Conservation (phyloP, 192 early-diverging fungal species). For the Backusella parvicylindrica region DNA sequence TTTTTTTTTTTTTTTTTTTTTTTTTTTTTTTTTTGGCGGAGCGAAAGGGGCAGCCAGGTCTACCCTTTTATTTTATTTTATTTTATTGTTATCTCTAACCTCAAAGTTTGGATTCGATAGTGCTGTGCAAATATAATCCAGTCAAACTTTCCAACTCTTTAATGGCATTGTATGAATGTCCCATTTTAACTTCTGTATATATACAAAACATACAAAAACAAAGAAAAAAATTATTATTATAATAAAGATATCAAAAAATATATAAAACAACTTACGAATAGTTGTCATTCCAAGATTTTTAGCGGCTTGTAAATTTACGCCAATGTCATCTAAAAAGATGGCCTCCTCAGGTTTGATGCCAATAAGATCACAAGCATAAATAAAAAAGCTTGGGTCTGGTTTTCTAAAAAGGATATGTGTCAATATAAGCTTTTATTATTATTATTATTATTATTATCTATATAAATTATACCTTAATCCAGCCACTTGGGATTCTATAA, state of each 20-base stretch:
- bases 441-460: not conserved
- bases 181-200: slow-evolving; percentile 45
- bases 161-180: slow-evolving; percentile 48
- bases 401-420: slow-evolving; percentile 46
- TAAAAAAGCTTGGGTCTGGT: slow-evolving; percentile 76
- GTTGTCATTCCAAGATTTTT: slow-evolving; percentile 66
- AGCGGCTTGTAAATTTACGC: slow-evolving; percentile 69
- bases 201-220: not conserved
- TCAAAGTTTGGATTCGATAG: slow-evolving; percentile 5
- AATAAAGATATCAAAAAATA: not conserved
- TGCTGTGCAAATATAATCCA: slow-evolving; percentile 25
- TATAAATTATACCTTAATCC: slow-evolving; percentile 48
- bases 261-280: slow-evolving; percentile 48
- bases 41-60: not conserved
- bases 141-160: slow-evolving; percentile 39
- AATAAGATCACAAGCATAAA: slow-evolving; percentile 67
- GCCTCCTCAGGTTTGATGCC: slow-evolving; percentile 62
- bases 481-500: slow-evolving; percentile 74
- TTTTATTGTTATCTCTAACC: not conserved
- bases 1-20: not conserved
- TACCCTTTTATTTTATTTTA: not conserved
- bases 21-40: not conserved
- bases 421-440: not conserved
- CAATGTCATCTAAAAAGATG: slow-evolving; percentile 88
- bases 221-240: not conserved